Base-by-base conservation (phyloP, 306 rosid genomes). In the Oemleria cerasiformis region DNA sequence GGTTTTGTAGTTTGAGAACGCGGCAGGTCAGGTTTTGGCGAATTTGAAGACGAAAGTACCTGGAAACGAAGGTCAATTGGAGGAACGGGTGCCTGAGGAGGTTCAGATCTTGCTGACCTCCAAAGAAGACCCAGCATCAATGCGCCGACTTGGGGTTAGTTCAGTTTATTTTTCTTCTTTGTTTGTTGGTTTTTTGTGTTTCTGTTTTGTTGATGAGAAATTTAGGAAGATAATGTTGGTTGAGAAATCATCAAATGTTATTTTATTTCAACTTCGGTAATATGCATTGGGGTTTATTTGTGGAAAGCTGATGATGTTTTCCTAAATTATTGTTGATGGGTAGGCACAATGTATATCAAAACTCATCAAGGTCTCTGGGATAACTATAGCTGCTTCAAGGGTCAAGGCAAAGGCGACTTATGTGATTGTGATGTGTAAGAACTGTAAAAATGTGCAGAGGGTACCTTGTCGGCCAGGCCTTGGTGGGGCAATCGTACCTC, bases 371-470 rank as follows among this genome's bases (percentile, higher is more conserved):
- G 88, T 94, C 57, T 71, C 95, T 8, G 99, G 99, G 63, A 94
- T 94, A 53, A 91, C 96, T 12, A 94, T 94, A 78, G 97, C 99
- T 53, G 99, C 99, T 9, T 94, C 99, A 2, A 91, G 95, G 75
- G 93, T 92, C 20, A 94, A 94, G 80, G 99, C 99, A 4, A 94
- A 94, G 81, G 99, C 99, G 5, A 94, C 99, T 23, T 94, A 94
- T 80, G 96, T 94, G 71, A 91, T 90, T 54, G 81, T 91, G 25
- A 66, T 94, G 69, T 94, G 99, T 75, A 94, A 88, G 85, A 94
- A 94, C 69, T 94, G 99, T 77, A 86, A 78, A 79, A 91, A 88
- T 9, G 87, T 84, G 50, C 85, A 73, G 78, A 88, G 87, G 73
- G 92, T 94, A 78, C 91, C 99, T 0, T 94, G 99, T 67, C 79